Conservation (phyloP, 768 basidiomycete genomes). For the Hygrophoropsis aurantiaca region DNA sequence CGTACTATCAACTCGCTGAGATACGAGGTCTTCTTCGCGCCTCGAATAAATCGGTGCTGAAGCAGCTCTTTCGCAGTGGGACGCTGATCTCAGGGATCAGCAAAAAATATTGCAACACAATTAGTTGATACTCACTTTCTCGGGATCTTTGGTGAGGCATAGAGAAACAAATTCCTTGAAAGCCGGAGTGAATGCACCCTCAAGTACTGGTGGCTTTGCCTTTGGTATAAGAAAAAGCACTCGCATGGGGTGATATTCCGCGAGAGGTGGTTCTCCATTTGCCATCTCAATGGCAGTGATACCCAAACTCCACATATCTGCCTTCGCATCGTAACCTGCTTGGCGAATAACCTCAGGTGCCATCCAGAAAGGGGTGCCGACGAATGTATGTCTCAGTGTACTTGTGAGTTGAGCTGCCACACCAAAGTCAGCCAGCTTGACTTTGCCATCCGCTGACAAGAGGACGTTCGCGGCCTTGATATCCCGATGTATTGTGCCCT, state of each 20-base stretch:
- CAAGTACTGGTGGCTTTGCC: conserved; percentile 88
- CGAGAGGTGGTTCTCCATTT: conserved; percentile 92
- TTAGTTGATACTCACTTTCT: conserved; percentile 47
- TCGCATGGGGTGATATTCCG: conserved; percentile 98
- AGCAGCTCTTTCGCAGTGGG: conserved; percentile 90
- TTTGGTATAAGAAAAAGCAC: conserved; percentile 98
- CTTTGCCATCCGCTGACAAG: conserved; percentile 85
- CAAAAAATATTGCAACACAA: background rate
- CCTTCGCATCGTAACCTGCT: conserved; percentile 93
- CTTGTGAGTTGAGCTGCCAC: conserved; percentile 96
- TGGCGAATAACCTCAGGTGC: conserved; percentile 98
- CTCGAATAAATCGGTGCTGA: conserved; percentile 89
- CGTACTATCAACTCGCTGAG: conserved; percentile 88
- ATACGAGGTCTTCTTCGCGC: conserved; percentile 78
- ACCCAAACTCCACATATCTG: conserved; percentile 97
- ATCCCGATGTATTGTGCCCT: conserved; percentile 96
- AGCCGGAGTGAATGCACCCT: conserved; percentile 77
- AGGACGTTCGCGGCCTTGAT: conserved; percentile 98
- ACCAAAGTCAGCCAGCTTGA: conserved; percentile 98
- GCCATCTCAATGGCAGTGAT: conserved; percentile 99
- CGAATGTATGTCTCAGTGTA: conserved; percentile 94
- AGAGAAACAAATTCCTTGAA: conserved; percentile 93
- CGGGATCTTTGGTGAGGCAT: conserved; percentile 93
- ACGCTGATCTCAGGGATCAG: conserved; percentile 51
- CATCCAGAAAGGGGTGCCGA: conserved; percentile 98